Conservation (phyloP, 805 yeast genomes). For the Millerago galiae region DNA sequence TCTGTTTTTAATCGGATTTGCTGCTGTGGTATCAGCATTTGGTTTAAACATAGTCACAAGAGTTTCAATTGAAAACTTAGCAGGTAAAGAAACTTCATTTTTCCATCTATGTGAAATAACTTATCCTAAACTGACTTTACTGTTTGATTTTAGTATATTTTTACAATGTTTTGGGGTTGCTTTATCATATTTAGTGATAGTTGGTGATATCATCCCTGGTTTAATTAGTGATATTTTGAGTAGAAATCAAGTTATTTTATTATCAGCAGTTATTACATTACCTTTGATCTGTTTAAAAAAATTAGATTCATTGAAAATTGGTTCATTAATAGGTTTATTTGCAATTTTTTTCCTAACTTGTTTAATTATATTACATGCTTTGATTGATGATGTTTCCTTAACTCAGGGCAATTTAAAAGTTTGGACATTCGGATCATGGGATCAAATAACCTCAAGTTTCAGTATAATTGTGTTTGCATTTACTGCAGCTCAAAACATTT, state of each 20-base stretch:
- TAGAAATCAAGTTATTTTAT: slow-evolving; percentile 36
- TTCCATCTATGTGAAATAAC: slow-evolving; percentile 66
- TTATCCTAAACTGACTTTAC: slow-evolving; percentile 59
- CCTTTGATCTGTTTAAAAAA: slow-evolving; percentile 59
- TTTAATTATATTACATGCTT: slow-evolving; percentile 46
- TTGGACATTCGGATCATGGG: slow-evolving; percentile 35
- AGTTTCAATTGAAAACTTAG: slow-evolving; percentile 35
- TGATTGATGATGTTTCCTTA: slow-evolving; percentile 36
- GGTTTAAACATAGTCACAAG: slow-evolving; percentile 61
- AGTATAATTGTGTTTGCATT: slow-evolving; percentile 75
- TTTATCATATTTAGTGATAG: slow-evolving; percentile 61
- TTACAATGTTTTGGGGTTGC: slow-evolving; percentile 79
- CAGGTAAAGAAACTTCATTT: slow-evolving; percentile 48
- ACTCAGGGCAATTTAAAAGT: slow-evolving; percentile 38
- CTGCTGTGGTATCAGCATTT: slow-evolving; percentile 60
- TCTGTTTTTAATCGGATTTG: slow-evolving; percentile 44
- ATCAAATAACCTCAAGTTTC: slow-evolving; percentile 52
- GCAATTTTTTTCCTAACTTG: slow-evolving; percentile 60
- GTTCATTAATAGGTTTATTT: slow-evolving; percentile 61
- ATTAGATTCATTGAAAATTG: slow-evolving; percentile 62
- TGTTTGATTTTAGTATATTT: slow-evolving; percentile 72
- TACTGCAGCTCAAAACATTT: slow-evolving; percentile 78
- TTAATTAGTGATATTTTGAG: slow-evolving; percentile 37
- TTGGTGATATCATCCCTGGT: slow-evolving; percentile 72
- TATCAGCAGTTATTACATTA: slow-evolving; percentile 45